Percentiles rank a stretch among this genome's conserved stretches.
Evolutionary conservation across 805 yeast species (phyloP).

Genomic region (Suhomyces canberraensis): DNA sequence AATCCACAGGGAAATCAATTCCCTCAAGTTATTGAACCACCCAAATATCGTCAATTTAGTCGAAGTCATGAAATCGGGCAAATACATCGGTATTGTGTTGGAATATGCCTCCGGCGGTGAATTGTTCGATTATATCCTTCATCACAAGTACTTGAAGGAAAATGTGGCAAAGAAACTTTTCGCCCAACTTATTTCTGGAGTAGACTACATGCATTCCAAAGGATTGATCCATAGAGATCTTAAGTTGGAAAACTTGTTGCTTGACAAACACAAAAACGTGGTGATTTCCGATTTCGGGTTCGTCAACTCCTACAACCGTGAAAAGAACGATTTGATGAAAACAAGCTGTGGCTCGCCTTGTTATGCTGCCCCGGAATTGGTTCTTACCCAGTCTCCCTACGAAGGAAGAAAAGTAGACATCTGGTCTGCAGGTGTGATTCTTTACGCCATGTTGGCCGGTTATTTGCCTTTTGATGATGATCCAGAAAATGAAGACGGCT

Average conservation of each 20-base stretch:
- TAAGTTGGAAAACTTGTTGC: conserved; percentile 67
- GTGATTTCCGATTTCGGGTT: conserved; percentile 92
- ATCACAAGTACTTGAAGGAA: conserved; percentile 84
- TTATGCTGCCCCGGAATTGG: conserved; percentile 97
- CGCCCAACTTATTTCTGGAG: conserved; percentile 93
- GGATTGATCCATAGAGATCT: conserved; percentile 79
- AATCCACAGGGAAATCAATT: conserved; percentile 90
- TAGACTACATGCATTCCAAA: conserved; percentile 79
- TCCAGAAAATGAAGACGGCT: conserved; percentile 93
- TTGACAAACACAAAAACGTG: conserved; percentile 84
- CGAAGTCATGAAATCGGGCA: conserved; percentile 90
- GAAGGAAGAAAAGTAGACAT: conserved; percentile 92
- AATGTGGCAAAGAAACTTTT: conserved; percentile 80
- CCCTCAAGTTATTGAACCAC: conserved; percentile 78
- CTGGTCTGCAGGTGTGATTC: conserved; percentile 95
- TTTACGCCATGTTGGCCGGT: conserved; percentile 96
- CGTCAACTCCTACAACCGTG: conserved; percentile 74
- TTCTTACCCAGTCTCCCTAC: conserved; percentile 80
- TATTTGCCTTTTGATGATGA: conserved; percentile 97
- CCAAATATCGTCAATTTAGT: conserved; percentile 91
- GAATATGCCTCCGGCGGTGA: conserved; percentile 99
- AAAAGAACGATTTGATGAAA: conserved; percentile 73
- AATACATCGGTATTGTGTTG: conserved; percentile 91
- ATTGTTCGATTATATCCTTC: conserved; percentile 85
- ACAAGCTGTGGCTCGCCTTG: conserved; percentile 98